A percentile compares a stretch with the other conserved stretches of the same genome.
phyloP scores from a whole-genome alignment of 371 early-diverging fungal genomes.

The Conidiobolus incongruus region DNA sequence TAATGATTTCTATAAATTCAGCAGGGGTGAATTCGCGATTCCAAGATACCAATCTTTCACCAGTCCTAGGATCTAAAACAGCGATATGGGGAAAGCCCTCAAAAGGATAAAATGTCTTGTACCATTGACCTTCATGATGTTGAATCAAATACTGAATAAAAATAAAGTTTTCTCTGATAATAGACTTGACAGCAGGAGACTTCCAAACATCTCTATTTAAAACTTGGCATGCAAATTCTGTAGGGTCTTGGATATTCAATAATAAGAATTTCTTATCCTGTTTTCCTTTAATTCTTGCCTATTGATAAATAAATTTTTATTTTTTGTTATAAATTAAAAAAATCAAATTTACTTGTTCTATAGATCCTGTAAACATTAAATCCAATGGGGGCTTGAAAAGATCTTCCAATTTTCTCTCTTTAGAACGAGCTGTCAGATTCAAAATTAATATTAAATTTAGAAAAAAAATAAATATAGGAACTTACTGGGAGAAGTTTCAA shows the following conservation, averaged over 20 bases:
- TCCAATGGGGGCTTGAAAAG: slow-evolving; percentile 73
- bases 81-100: slow-evolving; percentile 56
- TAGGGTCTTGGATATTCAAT: slow-evolving; percentile 63
- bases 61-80: slow-evolving; percentile 75
- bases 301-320: neutral
- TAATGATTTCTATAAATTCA: too few species aligned
- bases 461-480: too few species aligned
- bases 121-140: slow-evolving; percentile 52
- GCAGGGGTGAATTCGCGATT: too few species aligned
- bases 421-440: too few species aligned
- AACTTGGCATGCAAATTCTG: slow-evolving; percentile 68
- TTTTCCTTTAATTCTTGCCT: slow-evolving; percentile 47
- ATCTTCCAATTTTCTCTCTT: slow-evolving; percentile 29
- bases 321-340: neutral
- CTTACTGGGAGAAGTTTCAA: too few species aligned
- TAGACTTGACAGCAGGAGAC: slow-evolving; percentile 39
- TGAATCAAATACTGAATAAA: too few species aligned
- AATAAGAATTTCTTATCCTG: slow-evolving; percentile 54
- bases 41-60: too few species aligned
- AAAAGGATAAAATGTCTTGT: slow-evolving; percentile 46
- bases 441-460: too few species aligned
- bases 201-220: slow-evolving; percentile 89
- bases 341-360: slow-evolving; percentile 51
- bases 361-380: slow-evolving; percentile 54
- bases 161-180: slow-evolving; percentile 53